These are phyloP conservation scores for Chrysoporthe cubensis DNA, from an alignment of 2,329 filamentous ascomycete species.

Conservation along the genomic window DNA sequence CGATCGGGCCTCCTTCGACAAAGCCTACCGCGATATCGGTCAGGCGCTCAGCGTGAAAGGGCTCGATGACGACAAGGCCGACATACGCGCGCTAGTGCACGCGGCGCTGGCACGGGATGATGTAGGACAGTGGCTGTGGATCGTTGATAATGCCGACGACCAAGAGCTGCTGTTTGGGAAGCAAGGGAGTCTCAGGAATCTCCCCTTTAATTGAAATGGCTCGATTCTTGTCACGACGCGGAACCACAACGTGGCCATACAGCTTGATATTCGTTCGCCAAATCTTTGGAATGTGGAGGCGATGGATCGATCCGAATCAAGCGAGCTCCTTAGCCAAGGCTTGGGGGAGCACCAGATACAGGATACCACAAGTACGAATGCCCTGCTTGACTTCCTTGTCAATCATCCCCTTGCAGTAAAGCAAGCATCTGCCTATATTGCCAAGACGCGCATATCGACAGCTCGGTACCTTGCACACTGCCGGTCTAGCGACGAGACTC, in stretches of 20 bases:
- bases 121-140: constrained; percentile 43
- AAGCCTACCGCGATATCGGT: constrained; percentile 42
- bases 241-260: constrained; percentile 27
- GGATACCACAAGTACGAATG: constrained; percentile 28
- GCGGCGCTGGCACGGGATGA: constrained; percentile 35
- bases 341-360: constrained; percentile 30
- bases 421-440: constrained; percentile 43
- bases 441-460: constrained; percentile 33
- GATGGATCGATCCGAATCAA: constrained; percentile 33
- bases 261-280: constrained; percentile 23
- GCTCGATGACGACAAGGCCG: constrained; percentile 39
- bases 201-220: constrained; percentile 38
- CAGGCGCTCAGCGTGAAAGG: constrained; percentile 34
- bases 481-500: constrained; percentile 30
- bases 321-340: constrained; percentile 31
- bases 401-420: constrained; percentile 42
- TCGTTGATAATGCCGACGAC: constrained; percentile 52
- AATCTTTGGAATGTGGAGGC: constrained; percentile 33
- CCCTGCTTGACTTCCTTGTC: constrained; percentile 37
- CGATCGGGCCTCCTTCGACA: constrained; percentile 37
- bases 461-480: constrained; percentile 36
- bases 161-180: constrained; percentile 35
- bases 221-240: constrained; percentile 39
- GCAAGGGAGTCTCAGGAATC: constrained; percentile 32
- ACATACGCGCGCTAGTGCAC: constrained; percentile 44